Conservation (phyloP, 202 grass and related monocot species). For the Carex sylvatica region DNA sequence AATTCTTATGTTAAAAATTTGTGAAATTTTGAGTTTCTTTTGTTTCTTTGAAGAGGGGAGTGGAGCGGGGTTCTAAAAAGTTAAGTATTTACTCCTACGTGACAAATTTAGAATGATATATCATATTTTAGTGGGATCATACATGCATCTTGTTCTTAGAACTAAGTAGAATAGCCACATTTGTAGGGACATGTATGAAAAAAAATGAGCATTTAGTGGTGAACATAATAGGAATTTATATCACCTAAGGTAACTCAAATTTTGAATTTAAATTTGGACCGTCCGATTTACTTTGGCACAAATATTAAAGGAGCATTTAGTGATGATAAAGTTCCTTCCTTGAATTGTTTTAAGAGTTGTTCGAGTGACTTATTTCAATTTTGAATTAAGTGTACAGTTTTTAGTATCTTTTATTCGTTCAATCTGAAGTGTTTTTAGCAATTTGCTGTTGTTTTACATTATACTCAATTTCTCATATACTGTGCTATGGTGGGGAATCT, state of each 20-base stretch:
- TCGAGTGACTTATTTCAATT: background rate
- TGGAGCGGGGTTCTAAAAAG: background rate
- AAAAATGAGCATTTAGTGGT: background rate
- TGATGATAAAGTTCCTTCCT: background rate
- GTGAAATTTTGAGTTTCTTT: background rate
- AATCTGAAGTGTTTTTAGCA: background rate
- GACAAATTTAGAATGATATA: background rate
- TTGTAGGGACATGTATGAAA: conserved; percentile 7
- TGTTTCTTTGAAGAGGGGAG: background rate
- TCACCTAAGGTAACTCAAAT: too few relatives aligned
- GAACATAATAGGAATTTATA: background rate
- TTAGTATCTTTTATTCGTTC: background rate
- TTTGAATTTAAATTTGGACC: too few relatives aligned
- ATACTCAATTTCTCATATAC: conserved; percentile 6
- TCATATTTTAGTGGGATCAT: background rate
- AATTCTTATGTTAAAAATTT: background rate
- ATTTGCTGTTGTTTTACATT: background rate
- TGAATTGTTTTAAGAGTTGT: background rate
- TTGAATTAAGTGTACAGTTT: background rate
- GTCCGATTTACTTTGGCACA: too few relatives aligned
- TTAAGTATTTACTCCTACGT: background rate
- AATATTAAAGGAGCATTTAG: too few relatives aligned
- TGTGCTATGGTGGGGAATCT: conserved; percentile 20
- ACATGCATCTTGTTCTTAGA: background rate
- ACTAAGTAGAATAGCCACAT: background rate